These are phyloP conservation scores for Fusarium citri DNA, from an alignment of 2,329 filamentous ascomycete species.

Conservation along the genomic window DNA sequence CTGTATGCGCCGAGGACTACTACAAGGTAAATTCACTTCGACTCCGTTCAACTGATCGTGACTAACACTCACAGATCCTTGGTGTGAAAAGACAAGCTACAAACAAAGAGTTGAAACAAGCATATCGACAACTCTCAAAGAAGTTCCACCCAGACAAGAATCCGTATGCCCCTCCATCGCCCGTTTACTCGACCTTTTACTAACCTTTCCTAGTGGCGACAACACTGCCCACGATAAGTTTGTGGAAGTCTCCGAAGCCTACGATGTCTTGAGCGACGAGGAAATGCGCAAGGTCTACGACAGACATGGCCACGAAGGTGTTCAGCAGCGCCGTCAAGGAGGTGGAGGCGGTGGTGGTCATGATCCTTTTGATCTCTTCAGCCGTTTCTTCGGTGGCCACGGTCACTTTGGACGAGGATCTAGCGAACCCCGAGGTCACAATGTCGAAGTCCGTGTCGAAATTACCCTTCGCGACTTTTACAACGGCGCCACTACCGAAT, in stretches of 20 bases:
- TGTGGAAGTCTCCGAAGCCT: slow-evolving; percentile 92
- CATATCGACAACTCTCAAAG: slow-evolving; percentile 92
- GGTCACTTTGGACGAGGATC: slow-evolving; percentile 82
- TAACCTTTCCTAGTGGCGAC: slow-evolving; percentile 69
- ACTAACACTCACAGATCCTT: slow-evolving; percentile 69
- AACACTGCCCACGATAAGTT: slow-evolving; percentile 88
- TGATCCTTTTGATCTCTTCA: slow-evolving; percentile 97
- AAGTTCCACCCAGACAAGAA: slow-evolving; percentile 99
- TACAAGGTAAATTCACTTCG: slow-evolving; percentile 71
- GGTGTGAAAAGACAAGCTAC: slow-evolving; percentile 82
- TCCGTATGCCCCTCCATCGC: slow-evolving; percentile 69
- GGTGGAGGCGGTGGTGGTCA: slow-evolving; percentile 68
- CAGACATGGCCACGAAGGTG: slow-evolving; percentile 89
- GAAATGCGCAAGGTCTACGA: slow-evolving; percentile 92
- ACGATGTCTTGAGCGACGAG: slow-evolving; percentile 86
- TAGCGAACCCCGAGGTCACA: slow-evolving; percentile 83
- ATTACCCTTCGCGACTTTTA: slow-evolving; percentile 92
- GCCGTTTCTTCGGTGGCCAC: slow-evolving; percentile 92
- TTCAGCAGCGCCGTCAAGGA: slow-evolving; percentile 83
- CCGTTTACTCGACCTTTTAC: not conserved
- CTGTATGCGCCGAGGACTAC: slow-evolving; percentile 75
- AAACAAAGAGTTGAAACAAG: slow-evolving; percentile 91
- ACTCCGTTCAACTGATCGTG: not conserved
- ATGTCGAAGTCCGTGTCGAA: slow-evolving; percentile 86
- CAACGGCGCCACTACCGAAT: slow-evolving; percentile 86